A percentile compares a stretch with the other conserved stretches of the same genome.
phyloP scores from a whole-genome alignment of 2,329 filamentous ascomycete species.

The Aspergillus pseudotamarii region DNA sequence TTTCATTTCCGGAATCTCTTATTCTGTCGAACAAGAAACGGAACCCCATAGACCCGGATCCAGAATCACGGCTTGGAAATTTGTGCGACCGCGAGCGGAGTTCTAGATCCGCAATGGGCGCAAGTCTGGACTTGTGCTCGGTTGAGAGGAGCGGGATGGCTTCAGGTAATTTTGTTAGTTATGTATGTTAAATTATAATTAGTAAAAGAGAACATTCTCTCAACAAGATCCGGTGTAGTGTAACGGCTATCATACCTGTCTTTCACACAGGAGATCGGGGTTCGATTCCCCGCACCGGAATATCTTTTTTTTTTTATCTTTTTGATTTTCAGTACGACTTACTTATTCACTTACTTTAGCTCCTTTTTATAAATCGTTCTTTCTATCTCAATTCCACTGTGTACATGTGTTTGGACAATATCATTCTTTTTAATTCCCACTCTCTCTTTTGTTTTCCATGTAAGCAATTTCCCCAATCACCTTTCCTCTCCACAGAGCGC shows the following conservation, averaged over 20 bases:
- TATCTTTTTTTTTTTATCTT: background rate
- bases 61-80: background rate
- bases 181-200: too few relatives aligned
- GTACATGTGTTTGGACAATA: background rate
- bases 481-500: background rate
- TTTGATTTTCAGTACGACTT: background rate
- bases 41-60: background rate
- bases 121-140: background rate
- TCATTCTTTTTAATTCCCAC: too few relatives aligned
- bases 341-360: too few relatives aligned
- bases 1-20: background rate
- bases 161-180: too few relatives aligned
- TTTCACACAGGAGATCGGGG: conserved; percentile 21
- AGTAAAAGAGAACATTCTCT: fast-evolving
- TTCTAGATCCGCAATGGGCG: background rate
- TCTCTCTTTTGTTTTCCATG: background rate
- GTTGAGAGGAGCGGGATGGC: too few relatives aligned
- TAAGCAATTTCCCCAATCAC: background rate
- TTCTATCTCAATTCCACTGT: too few relatives aligned
- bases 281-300: conserved; percentile 21
- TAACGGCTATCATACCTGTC: conserved; percentile 21
- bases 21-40: background rate
- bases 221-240: conserved; percentile 16
- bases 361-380: background rate
- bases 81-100: background rate